These are phyloP conservation scores for Clitoria ternatea DNA, from an alignment of 306 rosid genomes.

Conservation along the genomic window DNA sequence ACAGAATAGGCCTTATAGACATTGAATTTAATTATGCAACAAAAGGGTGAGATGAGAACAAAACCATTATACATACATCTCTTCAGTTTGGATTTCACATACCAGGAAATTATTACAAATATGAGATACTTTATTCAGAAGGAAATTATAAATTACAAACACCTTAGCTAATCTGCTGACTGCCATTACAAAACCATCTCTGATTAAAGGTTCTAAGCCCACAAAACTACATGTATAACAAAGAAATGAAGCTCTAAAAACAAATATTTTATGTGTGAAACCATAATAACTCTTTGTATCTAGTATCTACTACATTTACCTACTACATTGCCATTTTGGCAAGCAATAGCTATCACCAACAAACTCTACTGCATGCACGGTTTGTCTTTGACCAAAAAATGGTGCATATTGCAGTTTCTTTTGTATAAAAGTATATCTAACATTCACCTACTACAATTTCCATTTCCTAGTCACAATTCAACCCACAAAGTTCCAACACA, in stretches of 20 bases:
- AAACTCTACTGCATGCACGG: neutral
- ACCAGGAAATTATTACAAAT: constrained; percentile 15
- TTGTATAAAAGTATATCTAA: constrained; percentile 20
- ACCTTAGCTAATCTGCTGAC: too few species aligned
- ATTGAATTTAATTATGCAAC: neutral
- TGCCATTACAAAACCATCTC: too few species aligned
- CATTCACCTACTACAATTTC: constrained; percentile 23
- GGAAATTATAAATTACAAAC: constrained; percentile 26
- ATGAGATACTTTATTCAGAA: constrained; percentile 30
- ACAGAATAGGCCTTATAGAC: too few species aligned
- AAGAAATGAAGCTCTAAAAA: constrained; percentile 34
- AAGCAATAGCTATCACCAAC: neutral
- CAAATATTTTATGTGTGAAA: constrained; percentile 28
- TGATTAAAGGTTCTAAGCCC: constrained; percentile 32
- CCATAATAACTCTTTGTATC: constrained; percentile 35
- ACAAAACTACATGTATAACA: constrained; percentile 31
- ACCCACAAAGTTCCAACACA: constrained; percentile 74
- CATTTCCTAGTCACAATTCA: constrained; percentile 62
- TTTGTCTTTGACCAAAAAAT: constrained; percentile 15
- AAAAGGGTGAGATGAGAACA: neutral
- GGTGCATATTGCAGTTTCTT: constrained; percentile 27
- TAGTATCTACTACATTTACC: constrained; percentile 51
- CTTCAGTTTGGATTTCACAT: neutral
- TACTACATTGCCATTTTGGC: neutral
- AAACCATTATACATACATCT: constrained; percentile 10